Base-by-base conservation (phyloP, 2,329 filamentous ascomycete genomes). In the Trichophyton equinum region DNA sequence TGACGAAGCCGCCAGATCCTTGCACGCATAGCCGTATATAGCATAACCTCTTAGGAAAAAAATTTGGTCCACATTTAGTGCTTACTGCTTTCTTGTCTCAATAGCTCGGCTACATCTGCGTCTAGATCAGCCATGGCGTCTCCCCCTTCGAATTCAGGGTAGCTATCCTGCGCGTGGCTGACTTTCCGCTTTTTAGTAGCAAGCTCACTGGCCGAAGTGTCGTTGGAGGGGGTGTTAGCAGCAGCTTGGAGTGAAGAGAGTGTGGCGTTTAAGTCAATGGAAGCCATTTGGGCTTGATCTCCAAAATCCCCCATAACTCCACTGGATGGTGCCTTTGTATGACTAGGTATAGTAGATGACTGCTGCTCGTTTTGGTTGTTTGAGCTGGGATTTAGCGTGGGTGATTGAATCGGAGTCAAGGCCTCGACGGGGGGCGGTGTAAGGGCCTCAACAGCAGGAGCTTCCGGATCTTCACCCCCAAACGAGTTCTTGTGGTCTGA, bases 361-460 rank as follows among this genome's bases (percentile, higher is more conserved):
- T 49, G 51, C 20, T 38, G 38, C 44, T 33, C 46, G 15, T 18
- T 49, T 33, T 49, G 46, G 6, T 58, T 38, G 9, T 38, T 47
- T 2, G 33, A n/a, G 36, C 25, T 44, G 36, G 62, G 55, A 27
- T 62, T 70, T 59, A 71, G 74, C 58, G 72, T 69, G 0, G 79
- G 79, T 4, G 78, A 79, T 6, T 74, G 77, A 58, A 79, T 75
- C 20, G 82, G 80, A 0, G 91, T 96, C 61, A 96, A 79, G 4
- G 86, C 88, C 73, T 97, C 92, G 61, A 95, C 81, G 66, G 91
- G 85, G 1, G 92, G 91, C 84, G 11, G 83, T 83, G 65, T 89
- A 87, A 59, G 46, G 51, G 71, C 66, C 64, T 68, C 65, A n/a
- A 67, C 64, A 7, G 55, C 62, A 8, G 69, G 66, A 44, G 67